These are phyloP conservation scores for Avena sativa DNA, from an alignment of 176 grass and related monocot genomes.

Conservation along the genomic window DNA sequence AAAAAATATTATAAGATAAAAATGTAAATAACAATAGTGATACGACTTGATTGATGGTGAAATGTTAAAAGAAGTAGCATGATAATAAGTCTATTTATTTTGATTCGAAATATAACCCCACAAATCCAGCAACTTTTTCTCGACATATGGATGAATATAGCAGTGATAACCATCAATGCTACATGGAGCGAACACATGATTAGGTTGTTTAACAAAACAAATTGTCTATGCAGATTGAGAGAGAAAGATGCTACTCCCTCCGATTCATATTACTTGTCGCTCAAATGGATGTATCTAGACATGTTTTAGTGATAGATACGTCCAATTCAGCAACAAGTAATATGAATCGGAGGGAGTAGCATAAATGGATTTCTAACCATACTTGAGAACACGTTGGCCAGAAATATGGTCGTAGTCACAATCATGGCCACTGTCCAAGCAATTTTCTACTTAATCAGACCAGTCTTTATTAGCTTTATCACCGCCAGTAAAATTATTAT, in stretches of 20 bases:
- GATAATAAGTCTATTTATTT: constrained; percentile 30
- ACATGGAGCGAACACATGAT: constrained; percentile 22
- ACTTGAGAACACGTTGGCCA: constrained; percentile 49
- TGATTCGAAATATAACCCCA: constrained; percentile 45
- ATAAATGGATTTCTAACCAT: constrained; percentile 37
- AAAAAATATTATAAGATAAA: too few relatives aligned
- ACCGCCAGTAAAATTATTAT: constrained; percentile 42
- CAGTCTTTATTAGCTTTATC: constrained; percentile 43
- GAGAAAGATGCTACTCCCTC: neutral
- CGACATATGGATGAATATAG: constrained; percentile 71
- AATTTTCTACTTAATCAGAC: constrained; percentile 55
- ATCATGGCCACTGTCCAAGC: constrained; percentile 31
- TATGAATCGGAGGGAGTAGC: too few relatives aligned
- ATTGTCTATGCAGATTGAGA: neutral
- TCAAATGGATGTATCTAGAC: too few relatives aligned
- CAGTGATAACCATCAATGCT: constrained; percentile 62
- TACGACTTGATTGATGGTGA: neutral
- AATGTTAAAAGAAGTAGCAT: constrained; percentile 59
- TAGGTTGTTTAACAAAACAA: constrained; percentile 22
- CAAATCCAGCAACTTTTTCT: constrained; percentile 59
- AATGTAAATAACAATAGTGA: constrained; percentile 20
- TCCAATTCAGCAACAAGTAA: too few relatives aligned
- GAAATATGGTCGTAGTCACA: constrained; percentile 22
- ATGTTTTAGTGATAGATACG: too few relatives aligned
- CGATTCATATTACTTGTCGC: too few relatives aligned